A percentile compares a stretch with the other conserved stretches of the same genome.
phyloP scores from a whole-genome alignment of 1,284 basidiomycete genomes.

The Ustilago trichophora region DNA sequence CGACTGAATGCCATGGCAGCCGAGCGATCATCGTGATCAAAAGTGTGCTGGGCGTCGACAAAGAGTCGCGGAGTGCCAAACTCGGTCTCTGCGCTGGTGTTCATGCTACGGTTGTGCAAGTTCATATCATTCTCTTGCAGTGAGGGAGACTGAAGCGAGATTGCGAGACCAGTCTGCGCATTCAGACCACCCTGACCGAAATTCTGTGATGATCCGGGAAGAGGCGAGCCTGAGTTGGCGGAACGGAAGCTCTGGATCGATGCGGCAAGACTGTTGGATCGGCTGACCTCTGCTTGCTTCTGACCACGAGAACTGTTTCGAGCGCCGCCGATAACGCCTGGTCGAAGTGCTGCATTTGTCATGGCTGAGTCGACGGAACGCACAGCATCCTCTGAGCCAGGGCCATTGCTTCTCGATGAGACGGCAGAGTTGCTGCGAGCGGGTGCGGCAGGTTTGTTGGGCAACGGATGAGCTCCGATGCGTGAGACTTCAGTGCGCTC shows the following conservation, averaged over 20 bases:
- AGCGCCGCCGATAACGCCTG: constrained; percentile 26
- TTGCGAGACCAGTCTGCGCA: neutral
- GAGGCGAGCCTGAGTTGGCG: constrained; percentile 34
- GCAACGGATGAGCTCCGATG: constrained; percentile 32
- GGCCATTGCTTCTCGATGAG: constrained; percentile 12
- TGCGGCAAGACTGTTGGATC: constrained; percentile 46
- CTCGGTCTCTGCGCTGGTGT: constrained; percentile 25
- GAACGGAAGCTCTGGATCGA: constrained; percentile 37
- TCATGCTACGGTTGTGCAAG: constrained; percentile 11
- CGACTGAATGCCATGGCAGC: constrained; percentile 9
- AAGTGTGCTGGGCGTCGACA: constrained; percentile 37
- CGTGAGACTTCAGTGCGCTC: constrained; percentile 19
- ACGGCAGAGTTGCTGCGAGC: constrained; percentile 29
- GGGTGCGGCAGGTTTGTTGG: constrained; percentile 30
- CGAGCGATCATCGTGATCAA: constrained; percentile 11
- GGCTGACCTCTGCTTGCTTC: constrained; percentile 14
- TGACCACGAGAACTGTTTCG: constrained; percentile 3
- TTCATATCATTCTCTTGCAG: constrained; percentile 8
- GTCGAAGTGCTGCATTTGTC: constrained; percentile 7
- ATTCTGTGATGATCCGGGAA: constrained; percentile 4
- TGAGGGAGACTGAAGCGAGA: constrained; percentile 24
- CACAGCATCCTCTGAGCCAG: constrained; percentile 15
- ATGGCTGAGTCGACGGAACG: constrained; percentile 32
- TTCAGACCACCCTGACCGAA: neutral
- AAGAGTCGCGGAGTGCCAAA: constrained; percentile 40